These are phyloP conservation scores for Xylaria sp. DNA, from an alignment of 2,329 filamentous ascomycete genomes.

Conservation along the genomic window DNA sequence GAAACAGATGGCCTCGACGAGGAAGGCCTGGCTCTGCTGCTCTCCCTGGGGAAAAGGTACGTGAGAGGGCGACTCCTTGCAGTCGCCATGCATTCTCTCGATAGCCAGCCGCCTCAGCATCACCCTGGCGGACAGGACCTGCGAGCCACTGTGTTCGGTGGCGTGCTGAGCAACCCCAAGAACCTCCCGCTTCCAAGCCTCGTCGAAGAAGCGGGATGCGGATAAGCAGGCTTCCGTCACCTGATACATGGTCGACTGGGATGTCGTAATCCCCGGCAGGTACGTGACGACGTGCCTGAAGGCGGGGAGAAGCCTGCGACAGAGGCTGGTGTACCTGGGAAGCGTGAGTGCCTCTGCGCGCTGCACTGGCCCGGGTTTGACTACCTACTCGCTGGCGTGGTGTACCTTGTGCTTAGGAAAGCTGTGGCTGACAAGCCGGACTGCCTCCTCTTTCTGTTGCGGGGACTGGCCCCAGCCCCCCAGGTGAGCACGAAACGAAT, in stretches of 20 bases:
- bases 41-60: background rate
- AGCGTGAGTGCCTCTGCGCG: constrained; percentile 1
- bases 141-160: constrained; percentile 1
- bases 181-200: background rate
- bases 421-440: constrained; percentile 10
- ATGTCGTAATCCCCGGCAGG: background rate
- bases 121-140: background rate
- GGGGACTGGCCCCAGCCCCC: background rate
- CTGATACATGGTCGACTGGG: constrained; percentile 4
- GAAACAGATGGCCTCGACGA: constrained; percentile 1
- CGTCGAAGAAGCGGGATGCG: constrained; percentile 8
- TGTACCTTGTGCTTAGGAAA: constrained; percentile 20
- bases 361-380: background rate
- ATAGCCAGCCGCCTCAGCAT: constrained; percentile 3
- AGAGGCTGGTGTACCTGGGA: constrained; percentile 8
- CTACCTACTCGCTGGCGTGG: constrained; percentile 3
- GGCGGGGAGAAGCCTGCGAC: constrained; percentile 1
- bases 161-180: background rate
- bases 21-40: background rate
- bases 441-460: background rate
- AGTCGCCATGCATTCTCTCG: constrained; percentile 6
- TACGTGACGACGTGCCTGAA: background rate
- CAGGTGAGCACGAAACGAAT: background rate
- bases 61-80: background rate
- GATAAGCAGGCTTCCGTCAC: constrained; percentile 8